Evolutionary conservation across 331 rosid genomes (phyloP), one percentile per base, ranked within the genome.

Genomic region (Malus hybrid): DNA sequence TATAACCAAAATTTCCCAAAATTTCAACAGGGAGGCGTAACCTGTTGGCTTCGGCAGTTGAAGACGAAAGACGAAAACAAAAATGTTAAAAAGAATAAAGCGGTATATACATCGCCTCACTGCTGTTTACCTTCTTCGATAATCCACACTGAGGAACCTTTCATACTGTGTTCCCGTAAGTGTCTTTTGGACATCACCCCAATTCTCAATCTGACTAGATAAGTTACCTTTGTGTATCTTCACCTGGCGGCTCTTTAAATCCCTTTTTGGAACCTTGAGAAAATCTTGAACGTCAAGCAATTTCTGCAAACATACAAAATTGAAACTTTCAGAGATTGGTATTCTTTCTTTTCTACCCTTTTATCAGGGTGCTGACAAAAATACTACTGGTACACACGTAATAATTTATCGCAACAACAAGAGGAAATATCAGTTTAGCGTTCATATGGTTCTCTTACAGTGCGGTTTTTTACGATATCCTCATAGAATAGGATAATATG

Each of bases 191-290:
- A 95, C 77, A 19, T 95, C 86, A 6, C 85, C 76, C 93, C 93
- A 88, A 34, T 95, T 92, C 74, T 81, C 87, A 48, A 95, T 79
- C 80, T 89, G 97, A 69, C 76, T 75, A 28, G 91, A 83, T 75
- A 92, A 83, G 4, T 90, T 65, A 12, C 99, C 99, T 72, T 81
- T 87, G 71, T 95, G 99, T 80, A 95, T 95, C 93, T 90, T 95
- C 84, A 95, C 98, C 57, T 95, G 99, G 20, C 96, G 96, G 56
- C 88, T 92, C 89, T 87, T 92, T 69, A 95, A 74, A 31, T 86
- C 77, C 82, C 70, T 86, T 44, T n/a, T 80, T 29, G 99, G 98
- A 82, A 92, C 98, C 86, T 78, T 95, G 7, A 95, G 85, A 77
- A 95, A 90, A 65, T 95, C 90, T 80, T 89, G 97, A 73, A 95